Base-by-base conservation (phyloP, 2,329 filamentous ascomycete species). In the Colletotrichum salicis region DNA sequence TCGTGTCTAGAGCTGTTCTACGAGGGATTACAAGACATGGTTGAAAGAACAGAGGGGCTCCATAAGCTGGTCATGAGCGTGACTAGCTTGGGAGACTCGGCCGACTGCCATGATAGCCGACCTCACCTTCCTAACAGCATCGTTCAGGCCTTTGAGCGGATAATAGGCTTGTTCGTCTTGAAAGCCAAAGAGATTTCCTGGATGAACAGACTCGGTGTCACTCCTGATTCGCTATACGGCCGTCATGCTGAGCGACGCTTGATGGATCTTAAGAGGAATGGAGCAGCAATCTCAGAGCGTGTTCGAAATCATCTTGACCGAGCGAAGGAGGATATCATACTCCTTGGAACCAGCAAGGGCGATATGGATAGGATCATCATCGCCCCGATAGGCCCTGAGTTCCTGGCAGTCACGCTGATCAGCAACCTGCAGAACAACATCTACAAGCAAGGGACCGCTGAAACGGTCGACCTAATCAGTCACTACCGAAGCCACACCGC, bases 301-400 rank as follows among this genome's bases (percentile, higher is more conserved):
- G 22, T 27, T 19, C 51, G 63, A 35, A 51, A 45, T 51, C 35
- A 41, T n/a, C 71, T 76, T 3, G 31, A 69, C 48, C 54, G 67
- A 31, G 75, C 75, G 27, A 72, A 70, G 41, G 64, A 73, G 52
- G 76, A 76, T 57, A 67, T 77, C 15, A 72, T 76, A 51, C 55
- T 76, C 4, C 33, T 74, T 5, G 66, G 67, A 7, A 71, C 63
- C 24, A 75, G 67, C 4, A 60, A 58, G 19, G 57, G 67, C 2
- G 68, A 72, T 15, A 57, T 70, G 33, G 69, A 67, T 7, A 62
- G 48, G 4, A 62, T 62, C 24, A 55, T 62, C 33, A 67, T 62
- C 5, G 64, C 64, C 1, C 64, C 57, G 15, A 41, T 73, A 13
- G 63, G 73, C 1, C 62, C 72, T 2, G 72, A 76, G 65, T 74